Conservation (phyloP, 2,329 filamentous ascomycete genomes). For the Drechslerella stenobrocha region DNA sequence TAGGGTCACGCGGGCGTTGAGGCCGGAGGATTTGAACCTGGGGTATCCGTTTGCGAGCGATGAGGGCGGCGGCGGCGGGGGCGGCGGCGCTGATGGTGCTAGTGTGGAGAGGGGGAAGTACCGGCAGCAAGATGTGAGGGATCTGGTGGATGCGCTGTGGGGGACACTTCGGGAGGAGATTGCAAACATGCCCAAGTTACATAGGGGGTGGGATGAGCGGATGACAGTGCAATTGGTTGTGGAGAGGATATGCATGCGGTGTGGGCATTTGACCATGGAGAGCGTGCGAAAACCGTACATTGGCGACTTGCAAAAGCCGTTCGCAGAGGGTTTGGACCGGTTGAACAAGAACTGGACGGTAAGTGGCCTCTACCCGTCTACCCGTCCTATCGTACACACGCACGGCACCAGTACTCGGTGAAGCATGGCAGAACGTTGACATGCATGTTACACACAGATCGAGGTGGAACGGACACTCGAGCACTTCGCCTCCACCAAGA, state of each 20-base stretch:
- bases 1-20: neutral
- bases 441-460: too few species aligned
- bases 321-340: too few species aligned
- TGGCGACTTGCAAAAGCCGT: conserved; percentile 11
- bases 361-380: too few species aligned
- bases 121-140: conserved; percentile 13
- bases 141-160: conserved; percentile 9
- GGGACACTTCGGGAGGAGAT: neutral
- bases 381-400: too few species aligned
- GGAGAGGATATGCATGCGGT: conserved; percentile 8
- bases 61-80: too few species aligned
- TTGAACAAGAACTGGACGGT: neutral
- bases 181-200: too few species aligned
- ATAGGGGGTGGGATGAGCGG: neutral
- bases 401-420: too few species aligned
- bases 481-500: conserved; percentile 7
- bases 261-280: conserved; percentile 22
- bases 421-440: too few species aligned
- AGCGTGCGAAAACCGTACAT: neutral
- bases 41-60: neutral
- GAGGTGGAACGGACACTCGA: neutral
- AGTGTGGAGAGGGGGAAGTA: too few species aligned
- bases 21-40: neutral
- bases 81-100: too few species aligned
- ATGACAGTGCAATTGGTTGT: neutral